A percentile compares a stretch with the other conserved stretches of the same genome.
phyloP scores from a whole-genome alignment of 225 moss, liverwort and hornwort genomes.

The Neckera pumila region DNA sequence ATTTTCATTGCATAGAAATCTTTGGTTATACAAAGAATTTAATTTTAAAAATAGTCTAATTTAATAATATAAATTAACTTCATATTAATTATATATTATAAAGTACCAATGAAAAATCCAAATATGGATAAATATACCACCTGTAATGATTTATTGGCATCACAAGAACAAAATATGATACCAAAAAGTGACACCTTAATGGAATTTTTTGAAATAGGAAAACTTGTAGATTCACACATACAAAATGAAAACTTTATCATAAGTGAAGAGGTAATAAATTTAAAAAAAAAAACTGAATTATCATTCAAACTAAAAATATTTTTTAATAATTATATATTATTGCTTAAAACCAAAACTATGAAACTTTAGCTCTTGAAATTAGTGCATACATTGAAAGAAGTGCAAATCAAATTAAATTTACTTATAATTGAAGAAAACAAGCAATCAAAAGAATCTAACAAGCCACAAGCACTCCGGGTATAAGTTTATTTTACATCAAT shows the following conservation, averaged over 20 bases:
- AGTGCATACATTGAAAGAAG: neutral
- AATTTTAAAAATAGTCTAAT: fast-evolving
- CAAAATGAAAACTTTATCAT: neutral
- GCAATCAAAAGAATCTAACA: neutral
- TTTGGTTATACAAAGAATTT: too few species aligned
- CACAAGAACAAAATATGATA: neutral
- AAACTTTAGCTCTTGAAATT: neutral
- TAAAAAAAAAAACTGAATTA: too few species aligned
- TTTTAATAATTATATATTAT: too few species aligned
- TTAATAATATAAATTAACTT: neutral
- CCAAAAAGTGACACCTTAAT: too few species aligned
- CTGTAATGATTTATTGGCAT: neutral
- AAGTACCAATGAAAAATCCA: neutral
- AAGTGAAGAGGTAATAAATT: neutral
- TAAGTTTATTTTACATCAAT: neutral
- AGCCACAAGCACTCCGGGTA: neutral
- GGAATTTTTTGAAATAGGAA: neutral
- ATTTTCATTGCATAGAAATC: neutral
- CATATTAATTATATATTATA: neutral
- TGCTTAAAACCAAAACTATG: neutral
- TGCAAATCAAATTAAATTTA: neutral
- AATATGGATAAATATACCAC: neutral
- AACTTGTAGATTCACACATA: too few species aligned
- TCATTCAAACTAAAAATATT: too few species aligned
- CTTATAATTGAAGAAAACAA: neutral